Base-by-base conservation (phyloP, 2,329 filamentous ascomycete genomes). In the Fusarium chaquense region DNA sequence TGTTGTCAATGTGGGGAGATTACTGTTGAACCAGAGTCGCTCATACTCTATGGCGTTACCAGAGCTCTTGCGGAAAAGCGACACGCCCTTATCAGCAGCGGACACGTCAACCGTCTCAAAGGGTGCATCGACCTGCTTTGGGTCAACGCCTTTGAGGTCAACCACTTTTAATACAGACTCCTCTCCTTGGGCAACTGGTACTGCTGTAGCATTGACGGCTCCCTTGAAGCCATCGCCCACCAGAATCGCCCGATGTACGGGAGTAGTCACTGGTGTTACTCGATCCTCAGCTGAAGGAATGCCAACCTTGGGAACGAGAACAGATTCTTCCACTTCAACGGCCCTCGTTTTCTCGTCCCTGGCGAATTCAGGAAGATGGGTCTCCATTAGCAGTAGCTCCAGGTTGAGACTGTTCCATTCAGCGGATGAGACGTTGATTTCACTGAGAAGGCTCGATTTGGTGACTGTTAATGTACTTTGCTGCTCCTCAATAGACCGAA, bases 171-270 rank as follows among this genome's bases (percentile, higher is more conserved):
- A 83, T 73, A 86, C 86, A 65, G 79, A 81, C 57, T 79, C 79
- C 64, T 75, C 68, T 71, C 77, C 77, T 62, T 80, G 76, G 2
- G 80, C 49, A 36, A 82, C 65, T 20, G 83, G 79, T 47, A 86
- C 75, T 11, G 82, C 75, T 8, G 85, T 78, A 9, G 87, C 71
- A 3, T 85, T 82, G 7, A 90, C 83, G 1, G 91, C 88, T 10
- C 91, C 93, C 55, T 87, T 82, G 4, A 97, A 81, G 0, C 93
- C 94, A 50, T 92, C 86, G 0, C 89, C 90, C 11, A 97, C 86
- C 12, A 98, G 74, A 18, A 98, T 80, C 1, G 91, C 89, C 76
- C 90, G 92, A 76, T 98, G 95, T 2, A 98, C 93, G 0, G 95
- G 94, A 45, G 93, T 93, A 9, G 89, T 88, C 43, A 96, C 84